A percentile compares a stretch with the other conserved stretches of the same genome.
These are phyloP conservation scores for Diospyros kaki DNA, from an alignment of 148 eudicot species.

Conservation along the genomic window DNA sequence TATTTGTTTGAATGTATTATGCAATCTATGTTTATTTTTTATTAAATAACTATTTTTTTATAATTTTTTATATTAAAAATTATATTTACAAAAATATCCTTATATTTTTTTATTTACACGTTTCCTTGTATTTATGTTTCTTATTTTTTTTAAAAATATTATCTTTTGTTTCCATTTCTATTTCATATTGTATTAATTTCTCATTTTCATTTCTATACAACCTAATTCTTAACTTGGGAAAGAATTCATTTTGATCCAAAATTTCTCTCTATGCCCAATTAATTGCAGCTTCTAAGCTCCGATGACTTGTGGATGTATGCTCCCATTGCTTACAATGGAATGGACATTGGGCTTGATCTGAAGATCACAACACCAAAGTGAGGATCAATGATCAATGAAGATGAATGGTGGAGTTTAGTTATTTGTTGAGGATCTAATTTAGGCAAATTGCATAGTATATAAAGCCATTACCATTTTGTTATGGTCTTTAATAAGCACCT, in stretches of 20 bases:
- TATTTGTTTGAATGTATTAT: too few species aligned
- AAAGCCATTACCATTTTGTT: background rate
- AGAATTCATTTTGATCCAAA: background rate
- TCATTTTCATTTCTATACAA: background rate
- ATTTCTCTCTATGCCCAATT: background rate
- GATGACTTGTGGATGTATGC: slow-evolving; percentile 93
- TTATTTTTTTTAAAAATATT: too few species aligned
- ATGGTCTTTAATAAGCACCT: background rate
- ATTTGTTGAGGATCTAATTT: too few species aligned
- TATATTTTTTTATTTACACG: too few species aligned
- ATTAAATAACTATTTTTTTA: too few species aligned
- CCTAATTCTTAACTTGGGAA: background rate
- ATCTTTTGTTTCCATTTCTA: too few species aligned
- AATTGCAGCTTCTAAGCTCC: slow-evolving; percentile 72
- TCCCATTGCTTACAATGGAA: slow-evolving; percentile 82
- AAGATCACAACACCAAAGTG: slow-evolving; percentile 26
- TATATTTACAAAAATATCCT: too few species aligned
- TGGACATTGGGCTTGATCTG: slow-evolving; percentile 54
- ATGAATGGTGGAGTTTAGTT: background rate
- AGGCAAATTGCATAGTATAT: background rate
- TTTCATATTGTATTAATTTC: too few species aligned
- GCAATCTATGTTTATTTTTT: too few species aligned
- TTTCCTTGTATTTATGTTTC: background rate
- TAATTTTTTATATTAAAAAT: too few species aligned
- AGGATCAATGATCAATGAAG: background rate